These are phyloP conservation scores for Brassica nigra DNA, from an alignment of 345 rosid genomes.

Conservation along the genomic window DNA sequence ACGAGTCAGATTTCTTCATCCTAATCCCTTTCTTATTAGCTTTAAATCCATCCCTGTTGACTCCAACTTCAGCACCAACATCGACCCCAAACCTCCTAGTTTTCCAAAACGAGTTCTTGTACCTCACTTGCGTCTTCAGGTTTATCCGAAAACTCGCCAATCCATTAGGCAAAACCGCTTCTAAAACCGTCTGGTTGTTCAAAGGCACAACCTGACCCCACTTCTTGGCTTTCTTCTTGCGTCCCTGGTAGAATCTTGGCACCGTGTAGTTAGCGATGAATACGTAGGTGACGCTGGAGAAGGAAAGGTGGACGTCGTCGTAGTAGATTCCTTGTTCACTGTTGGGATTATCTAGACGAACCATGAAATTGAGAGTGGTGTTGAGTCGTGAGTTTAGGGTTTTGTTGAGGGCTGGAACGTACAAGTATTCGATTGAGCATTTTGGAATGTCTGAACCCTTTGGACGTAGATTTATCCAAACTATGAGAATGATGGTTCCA, in stretches of 20 bases:
- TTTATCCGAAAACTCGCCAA: slow-evolving; percentile 58
- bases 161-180: slow-evolving; percentile 44
- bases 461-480: background rate
- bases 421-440: slow-evolving; percentile 48
- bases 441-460: slow-evolving; percentile 41
- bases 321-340: slow-evolving; percentile 70
- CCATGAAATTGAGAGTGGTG: slow-evolving; percentile 50
- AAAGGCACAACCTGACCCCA: slow-evolving; percentile 22
- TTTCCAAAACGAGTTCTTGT: slow-evolving; percentile 60
- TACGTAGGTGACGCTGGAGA: slow-evolving; percentile 27
- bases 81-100: slow-evolving; percentile 53
- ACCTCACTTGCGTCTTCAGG: slow-evolving; percentile 64
- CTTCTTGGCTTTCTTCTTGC: slow-evolving; percentile 45
- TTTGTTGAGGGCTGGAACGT: slow-evolving; percentile 62
- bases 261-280: slow-evolving; percentile 35
- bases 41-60: slow-evolving; percentile 46
- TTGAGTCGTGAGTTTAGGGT: slow-evolving; percentile 34
- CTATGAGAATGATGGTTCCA: background rate
- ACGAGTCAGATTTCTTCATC: slow-evolving; percentile 44
- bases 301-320: slow-evolving; percentile 53
- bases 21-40: slow-evolving; percentile 36
- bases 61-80: slow-evolving; percentile 55
- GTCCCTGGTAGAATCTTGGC: slow-evolving; percentile 59
- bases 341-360: slow-evolving; percentile 65
- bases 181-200: slow-evolving; percentile 37